Conservation (phyloP, 148 eudicot genomes). For the Amaranthus palmeri region DNA sequence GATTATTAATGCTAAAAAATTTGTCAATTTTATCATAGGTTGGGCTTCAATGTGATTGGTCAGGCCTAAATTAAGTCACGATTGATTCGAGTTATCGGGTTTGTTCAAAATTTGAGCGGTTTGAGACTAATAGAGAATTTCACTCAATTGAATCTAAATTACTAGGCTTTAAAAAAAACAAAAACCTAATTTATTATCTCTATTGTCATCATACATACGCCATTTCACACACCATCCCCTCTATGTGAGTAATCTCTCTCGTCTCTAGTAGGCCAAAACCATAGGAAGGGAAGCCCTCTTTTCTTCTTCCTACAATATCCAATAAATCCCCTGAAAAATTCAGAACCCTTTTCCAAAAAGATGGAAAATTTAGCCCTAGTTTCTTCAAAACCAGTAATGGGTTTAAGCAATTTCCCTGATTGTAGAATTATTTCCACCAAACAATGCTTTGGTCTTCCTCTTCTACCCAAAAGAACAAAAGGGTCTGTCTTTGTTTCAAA, state of each 20-base stretch:
- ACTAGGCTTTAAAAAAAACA: background rate
- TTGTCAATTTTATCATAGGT: no score
- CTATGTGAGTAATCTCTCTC: background rate
- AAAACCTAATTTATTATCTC: background rate
- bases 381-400: slow-evolving; percentile 31
- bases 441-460: slow-evolving; percentile 27
- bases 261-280: background rate
- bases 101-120: no score
- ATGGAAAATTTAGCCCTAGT: slow-evolving; percentile 45
- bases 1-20: no score
- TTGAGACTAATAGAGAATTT: no score
- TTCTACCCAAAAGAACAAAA: slow-evolving; percentile 18
- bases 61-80: no score
- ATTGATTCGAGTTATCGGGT: no score
- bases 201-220: background rate
- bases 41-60: no score
- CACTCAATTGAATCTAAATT: no score
- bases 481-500: slow-evolving; percentile 16
- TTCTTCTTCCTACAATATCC: background rate
- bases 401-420: slow-evolving; percentile 26
- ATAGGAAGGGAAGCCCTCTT: background rate
- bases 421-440: slow-evolving; percentile 16
- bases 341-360: background rate
- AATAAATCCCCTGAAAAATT: background rate
- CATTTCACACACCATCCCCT: background rate